Evolutionary conservation across 225 moss, liverwort and hornwort species (phyloP), one percentile per base, ranked within the genome.

Genomic region (Bryoerythrophyllum caledonicum): DNA sequence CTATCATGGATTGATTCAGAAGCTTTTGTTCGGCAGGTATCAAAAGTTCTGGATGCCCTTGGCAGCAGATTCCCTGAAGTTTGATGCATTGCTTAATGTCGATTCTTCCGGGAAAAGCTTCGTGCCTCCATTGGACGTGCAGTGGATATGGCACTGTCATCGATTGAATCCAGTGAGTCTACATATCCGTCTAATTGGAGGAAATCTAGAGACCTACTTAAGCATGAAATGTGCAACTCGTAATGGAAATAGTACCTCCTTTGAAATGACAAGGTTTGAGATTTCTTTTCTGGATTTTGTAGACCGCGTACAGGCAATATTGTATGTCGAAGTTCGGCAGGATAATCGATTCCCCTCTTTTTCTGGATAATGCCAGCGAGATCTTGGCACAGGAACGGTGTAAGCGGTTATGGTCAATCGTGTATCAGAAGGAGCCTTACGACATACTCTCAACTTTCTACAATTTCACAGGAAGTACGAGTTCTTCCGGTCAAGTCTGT

Each of bases 81-180:
- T 72, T 48, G 82, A 71, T 81, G 75, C 82, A 64, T 70, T 63
- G 51, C 78, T 81, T 6, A 76, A 79, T 69, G 85, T 72, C 55
- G 79, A 85, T 74, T 80, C 76, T 44, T 53, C 68, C 67, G 81
- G 78, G 35, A 82, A 79, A 49, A 76, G 75, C 72, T 87, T 91
- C 75, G 77, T 94, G 28, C 94, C 94, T 44, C 89, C 94, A 2
- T 79, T 94, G 51, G 94, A 92, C 76, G 86, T 90, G 69, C 87
- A 85, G 70, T 94, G 92, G 90, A 86, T 94, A 72, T 94, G 94
- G 92, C 92, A 92, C 44, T 94, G 90, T 66, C 94, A 94, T 82
- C 81, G 88, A 75, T 85, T 94, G 76, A 87, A 86, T 74, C 90
- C 90, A 86, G 89, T 94, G 25, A 81, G 81, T 67, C 16, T 32